Evolutionary conservation across 768 basidiomycete species (phyloP).

Genomic region (Amanita pseudoporphyria): DNA sequence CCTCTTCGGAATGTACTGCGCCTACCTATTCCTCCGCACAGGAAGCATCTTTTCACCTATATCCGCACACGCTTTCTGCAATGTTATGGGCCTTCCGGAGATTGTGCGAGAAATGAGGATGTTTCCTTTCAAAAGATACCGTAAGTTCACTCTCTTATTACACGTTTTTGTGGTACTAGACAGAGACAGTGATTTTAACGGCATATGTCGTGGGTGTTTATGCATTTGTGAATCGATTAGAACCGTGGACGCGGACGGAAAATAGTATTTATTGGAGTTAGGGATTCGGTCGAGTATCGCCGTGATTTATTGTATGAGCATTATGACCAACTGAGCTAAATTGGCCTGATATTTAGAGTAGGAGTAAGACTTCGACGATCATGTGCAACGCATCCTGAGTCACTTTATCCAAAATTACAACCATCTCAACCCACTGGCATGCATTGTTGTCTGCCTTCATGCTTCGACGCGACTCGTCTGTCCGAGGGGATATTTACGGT

Average conservation of each 20-base stretch:
- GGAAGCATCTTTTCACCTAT: constrained; percentile 74
- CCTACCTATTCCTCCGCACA: constrained; percentile 81
- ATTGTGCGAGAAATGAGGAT: constrained; percentile 43
- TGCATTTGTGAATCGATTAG: constrained; percentile 1
- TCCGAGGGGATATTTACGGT: too few species aligned
- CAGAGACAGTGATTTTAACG: neutral
- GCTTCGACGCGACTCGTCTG: too few species aligned
- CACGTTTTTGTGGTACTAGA: neutral
- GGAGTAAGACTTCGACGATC: too few species aligned
- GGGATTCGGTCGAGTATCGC: too few species aligned
- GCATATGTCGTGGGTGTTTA: neutral
- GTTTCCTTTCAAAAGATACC: constrained; percentile 39
- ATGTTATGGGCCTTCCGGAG: constrained; percentile 85
- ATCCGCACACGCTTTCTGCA: constrained; percentile 84
- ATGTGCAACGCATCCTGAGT: too few species aligned
- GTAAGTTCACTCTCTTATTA: constrained; percentile 26
- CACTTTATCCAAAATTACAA: too few species aligned
- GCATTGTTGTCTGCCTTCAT: too few species aligned
- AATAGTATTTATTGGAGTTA: constrained; percentile 1
- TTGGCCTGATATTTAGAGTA: too few species aligned
- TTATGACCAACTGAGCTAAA: too few species aligned
- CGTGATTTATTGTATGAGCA: too few species aligned
- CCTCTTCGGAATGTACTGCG: constrained; percentile 81
- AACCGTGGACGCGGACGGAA: constrained; percentile 3
- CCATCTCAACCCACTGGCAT: too few species aligned